These are phyloP conservation scores for Umbelopsis sp. DNA, from an alignment of 192 early-diverging fungal genomes.

Conservation along the genomic window DNA sequence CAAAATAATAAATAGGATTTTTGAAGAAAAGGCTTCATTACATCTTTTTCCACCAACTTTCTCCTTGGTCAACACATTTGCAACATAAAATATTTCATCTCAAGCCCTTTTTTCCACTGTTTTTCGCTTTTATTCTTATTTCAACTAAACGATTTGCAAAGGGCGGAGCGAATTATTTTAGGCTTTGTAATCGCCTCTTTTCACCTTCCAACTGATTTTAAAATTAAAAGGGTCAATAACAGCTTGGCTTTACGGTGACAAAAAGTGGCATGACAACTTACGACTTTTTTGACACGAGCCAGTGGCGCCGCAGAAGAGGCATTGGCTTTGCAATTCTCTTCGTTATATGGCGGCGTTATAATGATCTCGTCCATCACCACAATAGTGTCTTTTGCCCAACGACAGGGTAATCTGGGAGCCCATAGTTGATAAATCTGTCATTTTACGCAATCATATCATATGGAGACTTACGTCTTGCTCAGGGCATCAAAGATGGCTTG, in stretches of 20 bases:
- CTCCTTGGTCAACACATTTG: too few species aligned
- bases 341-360: constrained; percentile 73
- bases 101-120: too few species aligned
- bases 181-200: neutral
- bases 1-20: too few species aligned
- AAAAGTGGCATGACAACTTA: constrained; percentile 29
- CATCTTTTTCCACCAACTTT: too few species aligned
- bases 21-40: too few species aligned
- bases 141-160: too few species aligned
- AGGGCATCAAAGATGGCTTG: constrained; percentile 84
- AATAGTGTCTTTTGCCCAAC: constrained; percentile 74
- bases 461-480: constrained; percentile 65
- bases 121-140: too few species aligned
- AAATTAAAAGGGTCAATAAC: neutral
- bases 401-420: constrained; percentile 66
- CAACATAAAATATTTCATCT: too few species aligned
- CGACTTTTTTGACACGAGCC: constrained; percentile 77
- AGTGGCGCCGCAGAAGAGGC: constrained; percentile 56
- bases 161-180: neutral
- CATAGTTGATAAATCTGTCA: neutral
- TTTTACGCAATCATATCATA: neutral
- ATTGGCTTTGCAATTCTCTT: constrained; percentile 69
- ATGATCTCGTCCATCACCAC: constrained; percentile 82
- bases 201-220: neutral
- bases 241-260: neutral